Base-by-base conservation (phyloP, 257 asterid genomes). In the Mentha longifolia region DNA sequence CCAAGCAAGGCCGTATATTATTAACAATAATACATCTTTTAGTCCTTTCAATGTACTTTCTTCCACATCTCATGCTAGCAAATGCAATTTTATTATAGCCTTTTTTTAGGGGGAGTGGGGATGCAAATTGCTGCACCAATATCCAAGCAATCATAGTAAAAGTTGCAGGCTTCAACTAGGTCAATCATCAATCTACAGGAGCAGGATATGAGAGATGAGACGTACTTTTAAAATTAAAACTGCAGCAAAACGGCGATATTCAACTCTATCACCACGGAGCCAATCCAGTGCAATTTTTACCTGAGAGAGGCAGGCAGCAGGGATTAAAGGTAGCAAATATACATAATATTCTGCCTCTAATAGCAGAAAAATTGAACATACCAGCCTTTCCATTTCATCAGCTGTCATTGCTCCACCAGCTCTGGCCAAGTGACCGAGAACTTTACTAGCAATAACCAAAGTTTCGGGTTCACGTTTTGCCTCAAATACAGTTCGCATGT, bases 381-480 rank as follows among this genome's bases (percentile, higher is more conserved):
- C 99, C 92, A 92, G 92, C 63, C 85, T 82, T 80, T 95, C 99
- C 78, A 95, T 96, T 87, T 95, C 99, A 85, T 95, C 99, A 11
- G 99, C 97, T 41, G 99, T 89, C 97, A 89, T 92, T 68, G 98
- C 98, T 77, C 99, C 98, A 67, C 99, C 99, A 77, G 98, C 96
- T 85, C 98, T 87, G 65, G 99, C 99, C 68, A 95, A 85, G 84
- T 95, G 99, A 59, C 99, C 98, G 61, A 95, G 81, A 76, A 92
- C 99, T 84, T 75, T 81, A 83, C 99, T 95, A 67, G 98, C 95
- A 83, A 85, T 84, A 67, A 89, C 87, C 83, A 95, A 82, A 60
- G 89, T 86, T 74, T 92, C 98, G 56, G 91, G 92, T 69, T 92
- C 98, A 30, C 96, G 96, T 78, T 95, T 95, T 46, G 89, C 87